phyloP scores from a whole-genome alignment of 1,139 yeast genomes.

The Yamadazyma siamensis region DNA sequence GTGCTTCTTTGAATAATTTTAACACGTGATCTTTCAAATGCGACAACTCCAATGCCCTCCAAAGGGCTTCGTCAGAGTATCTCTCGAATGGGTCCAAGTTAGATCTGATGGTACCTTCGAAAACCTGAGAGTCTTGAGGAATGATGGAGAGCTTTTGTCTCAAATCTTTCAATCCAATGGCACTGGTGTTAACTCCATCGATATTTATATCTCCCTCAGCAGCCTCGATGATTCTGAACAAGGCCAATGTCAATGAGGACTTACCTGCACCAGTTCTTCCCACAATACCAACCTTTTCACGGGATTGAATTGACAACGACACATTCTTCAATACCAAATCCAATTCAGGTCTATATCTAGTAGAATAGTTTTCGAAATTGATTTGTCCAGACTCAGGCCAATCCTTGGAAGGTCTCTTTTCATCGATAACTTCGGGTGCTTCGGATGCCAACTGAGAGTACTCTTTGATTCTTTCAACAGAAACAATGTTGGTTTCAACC shows the following conservation, averaged over 20 bases:
- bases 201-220: slow-evolving; percentile 65
- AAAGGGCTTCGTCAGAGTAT: slow-evolving; percentile 71
- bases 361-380: slow-evolving; percentile 68
- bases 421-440: slow-evolving; percentile 74
- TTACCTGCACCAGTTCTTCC: slow-evolving; percentile 98
- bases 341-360: slow-evolving; percentile 81
- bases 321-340: slow-evolving; percentile 78
- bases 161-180: slow-evolving; percentile 78
- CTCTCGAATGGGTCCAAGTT: slow-evolving; percentile 82
- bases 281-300: slow-evolving; percentile 91
- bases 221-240: slow-evolving; percentile 88
- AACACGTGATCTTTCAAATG: slow-evolving; percentile 76
- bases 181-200: slow-evolving; percentile 65
- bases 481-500: slow-evolving; percentile 93
- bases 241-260: slow-evolving; percentile 82
- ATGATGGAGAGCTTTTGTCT: slow-evolving; percentile 85
- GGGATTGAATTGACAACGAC: slow-evolving; percentile 61
- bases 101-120: slow-evolving; percentile 84
- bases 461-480: slow-evolving; percentile 92
- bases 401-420: slow-evolving; percentile 58
- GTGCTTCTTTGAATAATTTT: slow-evolving; percentile 47
- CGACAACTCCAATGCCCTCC: slow-evolving; percentile 82
- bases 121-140: slow-evolving; percentile 96
- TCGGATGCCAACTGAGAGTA: slow-evolving; percentile 73
- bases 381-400: slow-evolving; percentile 86